phyloP scores from a whole-genome alignment of 169 alveolate species.

The Cryptosporidium baileyi region DNA sequence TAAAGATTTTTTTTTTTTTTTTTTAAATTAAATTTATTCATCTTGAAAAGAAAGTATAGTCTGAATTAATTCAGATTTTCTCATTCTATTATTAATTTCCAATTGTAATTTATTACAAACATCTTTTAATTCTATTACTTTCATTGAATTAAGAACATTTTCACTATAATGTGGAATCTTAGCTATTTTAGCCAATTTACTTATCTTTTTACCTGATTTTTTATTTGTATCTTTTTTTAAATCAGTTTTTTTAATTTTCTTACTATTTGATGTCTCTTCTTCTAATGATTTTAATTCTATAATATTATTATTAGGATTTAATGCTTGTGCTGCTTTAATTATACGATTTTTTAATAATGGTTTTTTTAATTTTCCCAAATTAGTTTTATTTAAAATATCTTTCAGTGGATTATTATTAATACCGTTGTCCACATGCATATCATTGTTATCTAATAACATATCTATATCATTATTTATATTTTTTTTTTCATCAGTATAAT shows the following conservation, averaged over 20 bases:
- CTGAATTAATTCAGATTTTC: constrained; percentile 38
- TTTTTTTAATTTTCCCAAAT: constrained; percentile 47
- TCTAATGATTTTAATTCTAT: constrained; percentile 29
- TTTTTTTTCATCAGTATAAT: constrained; percentile 8
- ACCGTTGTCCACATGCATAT: too few species aligned
- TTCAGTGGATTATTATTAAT: constrained; percentile 13
- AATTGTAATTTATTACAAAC: constrained; percentile 20
- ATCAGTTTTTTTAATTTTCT: background rate
- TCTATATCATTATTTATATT: background rate
- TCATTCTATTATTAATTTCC: constrained; percentile 25
- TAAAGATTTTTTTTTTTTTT: too few species aligned
- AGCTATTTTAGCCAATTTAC: constrained; percentile 61
- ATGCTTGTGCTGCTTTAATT: constrained; percentile 63
- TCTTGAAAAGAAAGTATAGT: constrained; percentile 46
- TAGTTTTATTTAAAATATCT: constrained; percentile 14
- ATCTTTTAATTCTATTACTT: constrained; percentile 44
- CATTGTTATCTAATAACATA: too few species aligned
- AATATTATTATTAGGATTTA: constrained; percentile 19
- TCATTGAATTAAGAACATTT: constrained; percentile 48
- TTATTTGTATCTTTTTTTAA: background rate
- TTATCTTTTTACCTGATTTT: constrained; percentile 45
- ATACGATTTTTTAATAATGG: constrained; percentile 20
- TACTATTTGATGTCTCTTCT: background rate
- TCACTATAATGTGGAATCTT: constrained; percentile 57
- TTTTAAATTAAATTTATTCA: background rate